Evolutionary conservation across 805 yeast species (phyloP).

Genomic region (Jamesozyma gamospora): DNA sequence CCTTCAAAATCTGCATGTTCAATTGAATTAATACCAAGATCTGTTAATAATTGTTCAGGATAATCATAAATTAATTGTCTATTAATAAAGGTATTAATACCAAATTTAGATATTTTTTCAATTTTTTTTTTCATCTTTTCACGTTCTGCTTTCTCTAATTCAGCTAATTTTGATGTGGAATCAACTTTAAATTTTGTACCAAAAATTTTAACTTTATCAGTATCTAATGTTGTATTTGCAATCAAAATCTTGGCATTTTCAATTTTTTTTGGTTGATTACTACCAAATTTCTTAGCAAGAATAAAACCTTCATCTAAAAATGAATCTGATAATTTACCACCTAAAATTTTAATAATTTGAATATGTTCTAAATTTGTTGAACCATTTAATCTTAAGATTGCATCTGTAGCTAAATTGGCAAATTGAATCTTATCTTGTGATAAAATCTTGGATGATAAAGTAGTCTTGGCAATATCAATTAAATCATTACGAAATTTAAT

Average conservation of each 20-base stretch:
- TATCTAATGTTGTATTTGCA: constrained; percentile 93
- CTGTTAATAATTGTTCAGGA: constrained; percentile 93
- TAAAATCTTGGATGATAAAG: constrained; percentile 84
- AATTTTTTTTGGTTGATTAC: constrained; percentile 80
- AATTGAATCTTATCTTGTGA: constrained; percentile 92
- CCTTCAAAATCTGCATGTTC: constrained; percentile 99
- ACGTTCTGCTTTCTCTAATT: constrained; percentile 87
- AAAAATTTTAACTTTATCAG: constrained; percentile 93
- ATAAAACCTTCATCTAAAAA: constrained; percentile 94
- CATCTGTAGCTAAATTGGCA: constrained; percentile 86
- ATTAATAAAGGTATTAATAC: constrained; percentile 83
- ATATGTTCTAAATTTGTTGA: constrained; percentile 84
- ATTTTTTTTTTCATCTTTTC: constrained; percentile 86
- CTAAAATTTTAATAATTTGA: constrained; percentile 85
- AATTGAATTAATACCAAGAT: constrained; percentile 76
- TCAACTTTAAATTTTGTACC: constrained; percentile 98
- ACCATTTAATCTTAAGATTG: constrained; percentile 78
- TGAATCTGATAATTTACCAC: constrained; percentile 86
- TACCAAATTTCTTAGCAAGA: constrained; percentile 84
- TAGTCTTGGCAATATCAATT: constrained; percentile 81
- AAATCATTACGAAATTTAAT: constrained; percentile 66
- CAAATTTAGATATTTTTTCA: constrained; percentile 78
- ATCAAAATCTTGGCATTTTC: constrained; percentile 79
- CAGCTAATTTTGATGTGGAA: constrained; percentile 87
- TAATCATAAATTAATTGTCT: constrained; percentile 95